Conservation (phyloP, 2,329 filamentous ascomycete species). For the Didymella pinodella region DNA sequence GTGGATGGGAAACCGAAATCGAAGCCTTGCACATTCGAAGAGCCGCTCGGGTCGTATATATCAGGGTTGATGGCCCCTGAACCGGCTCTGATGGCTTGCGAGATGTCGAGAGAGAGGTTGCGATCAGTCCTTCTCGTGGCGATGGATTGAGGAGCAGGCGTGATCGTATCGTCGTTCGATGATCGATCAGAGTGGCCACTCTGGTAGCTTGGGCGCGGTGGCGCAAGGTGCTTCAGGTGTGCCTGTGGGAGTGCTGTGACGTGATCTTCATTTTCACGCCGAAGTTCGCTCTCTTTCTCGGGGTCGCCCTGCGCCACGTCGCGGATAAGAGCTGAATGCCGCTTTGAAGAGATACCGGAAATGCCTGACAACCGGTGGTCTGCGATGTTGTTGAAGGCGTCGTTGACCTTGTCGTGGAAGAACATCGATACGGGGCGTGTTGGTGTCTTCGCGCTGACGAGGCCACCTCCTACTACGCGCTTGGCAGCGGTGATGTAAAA, state of each 20-base stretch:
- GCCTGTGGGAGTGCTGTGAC: slow-evolving; percentile 79
- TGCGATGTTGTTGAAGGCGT: slow-evolving; percentile 85
- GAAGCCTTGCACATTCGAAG: slow-evolving; percentile 43
- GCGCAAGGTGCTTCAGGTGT: slow-evolving; percentile 56
- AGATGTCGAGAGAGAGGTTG: slow-evolving; percentile 55
- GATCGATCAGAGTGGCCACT: slow-evolving; percentile 26
- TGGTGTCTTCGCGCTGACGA: slow-evolving; percentile 61
- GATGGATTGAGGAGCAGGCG: slow-evolving; percentile 39
- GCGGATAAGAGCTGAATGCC: slow-evolving; percentile 82
- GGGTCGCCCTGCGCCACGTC: slow-evolving; percentile 81
- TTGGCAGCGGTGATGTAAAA: slow-evolving; percentile 90
- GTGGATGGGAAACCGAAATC: slow-evolving; percentile 78
- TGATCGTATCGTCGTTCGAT: slow-evolving; percentile 39
- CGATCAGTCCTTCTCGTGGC: slow-evolving; percentile 54
- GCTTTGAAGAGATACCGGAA: slow-evolving; percentile 56
- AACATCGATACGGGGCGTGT: slow-evolving; percentile 72
- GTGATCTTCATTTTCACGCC: slow-evolving; percentile 82
- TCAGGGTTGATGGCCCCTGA: slow-evolving; percentile 54
- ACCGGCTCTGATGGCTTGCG: slow-evolving; percentile 45
- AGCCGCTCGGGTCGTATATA: slow-evolving; percentile 43
- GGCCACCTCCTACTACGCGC: slow-evolving; percentile 58
- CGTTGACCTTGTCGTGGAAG: slow-evolving; percentile 87
- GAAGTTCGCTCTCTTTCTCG: slow-evolving; percentile 80
- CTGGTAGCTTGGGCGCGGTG: slow-evolving; percentile 35
- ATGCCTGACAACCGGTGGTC: slow-evolving; percentile 66